A percentile compares a stretch with the other conserved stretches of the same genome.
Conservation (phyloP, 2,329 filamentous ascomycete genomes). For the Capronia coronata region DNA sequence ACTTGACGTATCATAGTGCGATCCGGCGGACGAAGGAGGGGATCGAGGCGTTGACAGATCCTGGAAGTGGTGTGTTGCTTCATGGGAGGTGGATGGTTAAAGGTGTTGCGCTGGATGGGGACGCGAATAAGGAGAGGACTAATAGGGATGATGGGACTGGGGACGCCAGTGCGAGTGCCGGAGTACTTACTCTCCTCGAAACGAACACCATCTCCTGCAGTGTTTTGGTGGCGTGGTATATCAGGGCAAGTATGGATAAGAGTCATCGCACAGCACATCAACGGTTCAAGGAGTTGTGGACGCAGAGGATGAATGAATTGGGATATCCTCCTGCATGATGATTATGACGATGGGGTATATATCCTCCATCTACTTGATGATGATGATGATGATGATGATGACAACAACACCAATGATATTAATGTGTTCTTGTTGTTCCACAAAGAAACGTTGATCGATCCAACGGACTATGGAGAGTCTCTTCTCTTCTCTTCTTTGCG, state of each 20-base stretch:
- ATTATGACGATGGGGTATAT: too few relatives aligned
- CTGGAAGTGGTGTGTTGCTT: slow-evolving; percentile 25
- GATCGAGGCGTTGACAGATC: slow-evolving; percentile 24
- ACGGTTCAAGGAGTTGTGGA: slow-evolving; percentile 23
- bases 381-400: too few relatives aligned
- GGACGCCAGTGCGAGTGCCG: not conserved
- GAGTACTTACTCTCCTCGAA: slow-evolving; percentile 21
- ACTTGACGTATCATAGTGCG: slow-evolving; percentile 20
- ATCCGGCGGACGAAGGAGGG: slow-evolving; percentile 17
- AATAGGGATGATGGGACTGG: not conserved
- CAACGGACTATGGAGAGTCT: too few relatives aligned
- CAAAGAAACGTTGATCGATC: too few relatives aligned
- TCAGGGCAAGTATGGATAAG: slow-evolving; percentile 22
- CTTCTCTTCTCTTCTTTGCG: too few relatives aligned
- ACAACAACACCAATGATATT: too few relatives aligned
- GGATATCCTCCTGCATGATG: slow-evolving; percentile 10
- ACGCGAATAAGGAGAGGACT: not conserved
- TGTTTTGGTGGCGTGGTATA: slow-evolving; percentile 21
- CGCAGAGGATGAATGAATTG: slow-evolving; percentile 13
- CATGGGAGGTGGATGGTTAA: slow-evolving; percentile 18
- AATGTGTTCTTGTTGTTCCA: too few relatives aligned
- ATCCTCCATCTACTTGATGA: too few relatives aligned
- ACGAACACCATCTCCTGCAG: slow-evolving; percentile 20
- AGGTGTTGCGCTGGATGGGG: slow-evolving; percentile 1
- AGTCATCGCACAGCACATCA: slow-evolving; percentile 17